Conservation (phyloP, 805 yeast species). For the Grigorovia jiainica region DNA sequence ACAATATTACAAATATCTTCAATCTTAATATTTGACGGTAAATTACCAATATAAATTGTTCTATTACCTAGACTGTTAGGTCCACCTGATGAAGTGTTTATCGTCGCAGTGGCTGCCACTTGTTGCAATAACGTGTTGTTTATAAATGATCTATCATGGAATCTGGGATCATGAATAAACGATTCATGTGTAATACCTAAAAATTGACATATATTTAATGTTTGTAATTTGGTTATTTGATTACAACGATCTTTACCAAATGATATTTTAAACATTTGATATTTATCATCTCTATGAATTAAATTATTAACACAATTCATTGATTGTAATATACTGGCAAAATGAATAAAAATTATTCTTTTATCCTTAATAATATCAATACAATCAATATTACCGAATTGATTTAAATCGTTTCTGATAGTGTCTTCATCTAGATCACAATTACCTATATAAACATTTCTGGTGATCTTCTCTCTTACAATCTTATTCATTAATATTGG, state of each 20-base stretch:
- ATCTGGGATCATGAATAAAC: constrained; percentile 67
- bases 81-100: constrained; percentile 91
- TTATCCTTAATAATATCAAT: constrained; percentile 71
- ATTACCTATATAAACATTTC: constrained; percentile 86
- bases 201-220: constrained; percentile 93
- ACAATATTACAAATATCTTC: constrained; percentile 96
- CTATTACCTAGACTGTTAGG: constrained; percentile 86
- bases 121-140: constrained; percentile 81
- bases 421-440: constrained; percentile 54
- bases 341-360: constrained; percentile 86
- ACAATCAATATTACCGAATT: constrained; percentile 78
- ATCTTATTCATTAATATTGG: constrained; percentile 71
- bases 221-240: constrained; percentile 88
- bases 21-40: constrained; percentile 78
- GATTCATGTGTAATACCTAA: constrained; percentile 78
- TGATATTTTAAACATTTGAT: constrained; percentile 67
- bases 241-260: constrained; percentile 96
- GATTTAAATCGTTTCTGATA: constrained; percentile 52
- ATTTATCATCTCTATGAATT: constrained; percentile 54
- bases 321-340: constrained; percentile 78
- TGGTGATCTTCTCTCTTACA: constrained; percentile 78
- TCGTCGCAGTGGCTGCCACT: constrained; percentile 95
- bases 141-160: constrained; percentile 47
- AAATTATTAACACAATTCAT: constrained; percentile 72
- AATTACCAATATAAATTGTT: constrained; percentile 82